Conservation (phyloP, 352 stramenopile genomes). For the Phytophthora litchii region DNA sequence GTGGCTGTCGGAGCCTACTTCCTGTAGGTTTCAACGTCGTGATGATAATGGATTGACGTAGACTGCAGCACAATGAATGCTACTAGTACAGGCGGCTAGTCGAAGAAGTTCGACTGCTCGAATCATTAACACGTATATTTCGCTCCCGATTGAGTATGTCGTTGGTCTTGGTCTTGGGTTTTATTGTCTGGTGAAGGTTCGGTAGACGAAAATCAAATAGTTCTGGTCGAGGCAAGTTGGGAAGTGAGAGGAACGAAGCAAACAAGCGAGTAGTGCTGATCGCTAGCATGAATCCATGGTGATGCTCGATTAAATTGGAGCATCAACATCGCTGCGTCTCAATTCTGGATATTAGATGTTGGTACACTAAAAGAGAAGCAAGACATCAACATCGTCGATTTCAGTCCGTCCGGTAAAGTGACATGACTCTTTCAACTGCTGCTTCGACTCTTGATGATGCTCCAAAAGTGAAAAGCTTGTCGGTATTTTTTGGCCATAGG, state of each 20-base stretch:
- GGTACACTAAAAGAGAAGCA: not conserved
- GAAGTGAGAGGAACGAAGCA: not conserved
- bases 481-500: too few species aligned
- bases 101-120: constrained; percentile 1
- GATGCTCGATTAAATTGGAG: not conserved
- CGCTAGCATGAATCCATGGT: too few species aligned
- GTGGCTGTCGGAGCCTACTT: constrained; percentile 34
- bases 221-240: not conserved
- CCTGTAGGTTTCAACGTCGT: constrained; percentile 13
- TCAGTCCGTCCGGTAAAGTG: not conserved
- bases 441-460: constrained; percentile 3
- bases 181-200: not conserved
- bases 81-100: not conserved
- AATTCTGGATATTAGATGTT: not conserved
- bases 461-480: too few species aligned
- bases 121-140: constrained; percentile 32
- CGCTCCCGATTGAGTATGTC: constrained; percentile 12
- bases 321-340: constrained; percentile 1
- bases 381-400: not conserved
- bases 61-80: constrained; percentile 1
- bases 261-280: too few species aligned
- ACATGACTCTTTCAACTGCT: too few species aligned
- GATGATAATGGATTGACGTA: constrained; percentile 8
- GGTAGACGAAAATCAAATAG: not conserved
- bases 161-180: not conserved